Conservation (phyloP, 805 yeast species). For the Monosporozyma yasuniensis region DNA sequence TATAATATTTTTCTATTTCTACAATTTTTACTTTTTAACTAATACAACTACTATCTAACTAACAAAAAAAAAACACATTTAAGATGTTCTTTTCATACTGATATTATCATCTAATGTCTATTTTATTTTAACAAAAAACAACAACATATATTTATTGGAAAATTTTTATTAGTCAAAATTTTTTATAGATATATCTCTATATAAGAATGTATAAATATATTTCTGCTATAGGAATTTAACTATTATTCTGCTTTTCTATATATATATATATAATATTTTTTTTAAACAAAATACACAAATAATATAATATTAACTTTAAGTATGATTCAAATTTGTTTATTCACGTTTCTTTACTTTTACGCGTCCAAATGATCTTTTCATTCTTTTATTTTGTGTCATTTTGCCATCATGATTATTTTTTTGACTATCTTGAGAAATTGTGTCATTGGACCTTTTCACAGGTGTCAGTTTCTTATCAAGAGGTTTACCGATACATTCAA, state of each 20-base stretch:
- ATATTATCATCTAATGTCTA: neutral
- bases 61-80: neutral
- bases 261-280: neutral
- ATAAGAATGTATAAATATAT: neutral
- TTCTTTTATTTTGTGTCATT: neutral
- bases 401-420: neutral
- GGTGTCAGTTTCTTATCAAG: neutral
- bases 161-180: too few relatives aligned
- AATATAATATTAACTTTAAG: neutral
- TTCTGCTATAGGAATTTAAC: neutral
- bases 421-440: neutral
- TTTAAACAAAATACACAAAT: neutral
- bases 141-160: too few relatives aligned
- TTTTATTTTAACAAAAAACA: neutral
- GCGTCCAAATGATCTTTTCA: neutral
- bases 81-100: neutral
- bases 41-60: neutral
- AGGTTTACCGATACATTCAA: neutral
- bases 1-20: neutral
- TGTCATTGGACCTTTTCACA: neutral
- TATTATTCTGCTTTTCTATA: too few relatives aligned
- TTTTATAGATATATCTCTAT: neutral
- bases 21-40: too few relatives aligned
- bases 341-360: neutral
- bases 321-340: neutral